A percentile compares a stretch with the other conserved stretches of the same genome.
phyloP scores from a whole-genome alignment of 805 yeast genomes.

The Cyberlindnera samutprakarnensis region DNA sequence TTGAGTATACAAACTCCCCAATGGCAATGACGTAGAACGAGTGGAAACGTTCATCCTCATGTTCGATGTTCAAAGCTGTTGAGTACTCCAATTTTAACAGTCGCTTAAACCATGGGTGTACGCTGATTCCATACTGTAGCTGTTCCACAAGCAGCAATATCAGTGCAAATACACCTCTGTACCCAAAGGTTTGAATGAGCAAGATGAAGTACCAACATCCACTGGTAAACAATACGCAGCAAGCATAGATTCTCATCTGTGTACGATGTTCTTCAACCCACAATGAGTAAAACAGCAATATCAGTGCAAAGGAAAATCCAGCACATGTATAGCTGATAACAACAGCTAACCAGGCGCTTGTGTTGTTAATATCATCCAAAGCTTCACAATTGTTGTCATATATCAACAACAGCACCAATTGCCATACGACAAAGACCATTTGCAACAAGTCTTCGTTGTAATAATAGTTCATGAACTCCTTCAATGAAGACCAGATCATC shows the following conservation, averaged over 20 bases:
- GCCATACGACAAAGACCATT: constrained; percentile 44
- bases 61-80: constrained; percentile 59
- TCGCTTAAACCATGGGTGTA: constrained; percentile 40
- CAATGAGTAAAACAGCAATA: constrained; percentile 30
- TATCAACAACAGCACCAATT: constrained; percentile 38
- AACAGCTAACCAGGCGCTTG: constrained; percentile 29
- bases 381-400: constrained; percentile 41
- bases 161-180: constrained; percentile 38
- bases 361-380: constrained; percentile 29
- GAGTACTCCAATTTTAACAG: constrained; percentile 36
- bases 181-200: constrained; percentile 33
- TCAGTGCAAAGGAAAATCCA: constrained; percentile 26
- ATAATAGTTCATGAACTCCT: constrained; percentile 57
- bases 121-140: constrained; percentile 26
- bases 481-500: constrained; percentile 58
- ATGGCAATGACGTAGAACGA: constrained; percentile 57
- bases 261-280: constrained; percentile 42
- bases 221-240: constrained; percentile 26
- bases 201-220: constrained; percentile 46
- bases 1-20: constrained; percentile 52
- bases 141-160: constrained; percentile 37
- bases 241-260: constrained; percentile 38
- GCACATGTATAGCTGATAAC: constrained; percentile 34
- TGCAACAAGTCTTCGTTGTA: constrained; percentile 55
- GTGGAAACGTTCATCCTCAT: constrained; percentile 53